Percentiles rank a stretch among this genome's conserved stretches.
These are phyloP conservation scores for Vicia faba DNA, from an alignment of 306 rosid genomes.

Conservation along the genomic window DNA sequence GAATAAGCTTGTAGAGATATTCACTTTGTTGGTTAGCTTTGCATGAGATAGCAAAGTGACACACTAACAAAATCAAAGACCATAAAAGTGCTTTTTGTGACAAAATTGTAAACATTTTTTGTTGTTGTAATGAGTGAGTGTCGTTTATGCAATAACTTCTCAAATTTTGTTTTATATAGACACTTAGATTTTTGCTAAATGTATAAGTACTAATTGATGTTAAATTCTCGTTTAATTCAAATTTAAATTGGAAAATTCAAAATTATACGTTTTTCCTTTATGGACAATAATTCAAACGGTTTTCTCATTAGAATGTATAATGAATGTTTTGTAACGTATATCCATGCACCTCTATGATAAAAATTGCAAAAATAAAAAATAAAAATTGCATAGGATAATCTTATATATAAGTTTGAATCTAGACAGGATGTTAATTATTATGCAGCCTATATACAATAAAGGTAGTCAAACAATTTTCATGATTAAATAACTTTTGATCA, in stretches of 20 bases:
- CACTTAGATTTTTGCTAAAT: neutral
- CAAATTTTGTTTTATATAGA: neutral
- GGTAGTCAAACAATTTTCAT: neutral
- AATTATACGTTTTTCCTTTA: neutral
- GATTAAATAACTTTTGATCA: too few relatives aligned
- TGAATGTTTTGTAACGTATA: too few relatives aligned
- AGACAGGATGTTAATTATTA: neutral
- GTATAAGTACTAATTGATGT: neutral
- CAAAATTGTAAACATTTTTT: slow-evolving; percentile 15
- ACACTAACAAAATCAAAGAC: slow-evolving; percentile 11
- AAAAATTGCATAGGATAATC: neutral
- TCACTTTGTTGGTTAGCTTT: slow-evolving; percentile 36
- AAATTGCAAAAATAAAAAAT: neutral
- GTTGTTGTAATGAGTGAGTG: neutral
- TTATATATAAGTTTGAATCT: neutral
- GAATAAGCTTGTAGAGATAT: slow-evolving; percentile 36
- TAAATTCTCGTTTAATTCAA: neutral
- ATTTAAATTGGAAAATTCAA: neutral
- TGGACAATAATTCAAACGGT: neutral
- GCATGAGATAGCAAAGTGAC: slow-evolving; percentile 31
- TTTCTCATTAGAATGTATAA: neutral
- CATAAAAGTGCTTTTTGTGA: slow-evolving; percentile 9
- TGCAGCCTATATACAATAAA: neutral
- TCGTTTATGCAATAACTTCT: neutral
- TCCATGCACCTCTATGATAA: neutral